phyloP scores from a whole-genome alignment of 768 basidiomycete species.

The Boletus sp. region DNA sequence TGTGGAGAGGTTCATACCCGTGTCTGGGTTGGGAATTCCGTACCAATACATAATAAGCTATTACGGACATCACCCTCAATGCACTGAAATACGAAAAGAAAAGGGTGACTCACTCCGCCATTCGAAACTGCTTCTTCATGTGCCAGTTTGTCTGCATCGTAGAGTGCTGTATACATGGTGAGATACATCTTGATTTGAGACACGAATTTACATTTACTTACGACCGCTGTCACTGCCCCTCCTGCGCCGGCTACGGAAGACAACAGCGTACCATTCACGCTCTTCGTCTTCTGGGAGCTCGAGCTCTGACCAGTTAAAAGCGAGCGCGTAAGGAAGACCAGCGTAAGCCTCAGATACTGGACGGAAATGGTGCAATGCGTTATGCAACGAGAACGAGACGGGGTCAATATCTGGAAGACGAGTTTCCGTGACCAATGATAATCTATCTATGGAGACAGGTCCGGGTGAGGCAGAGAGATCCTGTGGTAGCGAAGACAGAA shows the following conservation, averaged over 20 bases:
- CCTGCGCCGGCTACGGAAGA: slow-evolving; percentile 78
- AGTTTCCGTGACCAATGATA: slow-evolving; percentile 62
- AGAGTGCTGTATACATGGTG: slow-evolving; percentile 53
- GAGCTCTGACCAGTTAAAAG: slow-evolving; percentile 88
- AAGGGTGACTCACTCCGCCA: slow-evolving; percentile 61
- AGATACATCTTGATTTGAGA: background rate
- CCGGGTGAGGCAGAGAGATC: slow-evolving; percentile 27
- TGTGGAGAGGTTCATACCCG: slow-evolving; percentile 88
- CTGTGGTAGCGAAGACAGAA: slow-evolving; percentile 72
- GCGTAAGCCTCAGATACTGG: slow-evolving; percentile 66
- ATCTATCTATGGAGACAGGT: slow-evolving; percentile 29
- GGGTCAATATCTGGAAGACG: slow-evolving; percentile 85
- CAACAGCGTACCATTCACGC: slow-evolving; percentile 91
- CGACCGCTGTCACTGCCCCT: slow-evolving; percentile 66
- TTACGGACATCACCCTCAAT: slow-evolving; percentile 2
- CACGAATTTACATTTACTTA: slow-evolving; percentile 36
- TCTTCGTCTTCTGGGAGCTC: slow-evolving; percentile 66
- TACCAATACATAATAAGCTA: slow-evolving; percentile 94
- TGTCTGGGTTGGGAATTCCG: slow-evolving; percentile 71
- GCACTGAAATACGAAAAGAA: background rate
- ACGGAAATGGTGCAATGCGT: slow-evolving; percentile 74
- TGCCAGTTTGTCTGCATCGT: slow-evolving; percentile 82
- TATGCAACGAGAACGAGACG: slow-evolving; percentile 80
- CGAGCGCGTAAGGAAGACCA: slow-evolving; percentile 56
- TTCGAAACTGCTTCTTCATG: slow-evolving; percentile 92